These are phyloP conservation scores for Kappamyces sp. DNA, from an alignment of 192 early-diverging fungal species.

Conservation along the genomic window DNA sequence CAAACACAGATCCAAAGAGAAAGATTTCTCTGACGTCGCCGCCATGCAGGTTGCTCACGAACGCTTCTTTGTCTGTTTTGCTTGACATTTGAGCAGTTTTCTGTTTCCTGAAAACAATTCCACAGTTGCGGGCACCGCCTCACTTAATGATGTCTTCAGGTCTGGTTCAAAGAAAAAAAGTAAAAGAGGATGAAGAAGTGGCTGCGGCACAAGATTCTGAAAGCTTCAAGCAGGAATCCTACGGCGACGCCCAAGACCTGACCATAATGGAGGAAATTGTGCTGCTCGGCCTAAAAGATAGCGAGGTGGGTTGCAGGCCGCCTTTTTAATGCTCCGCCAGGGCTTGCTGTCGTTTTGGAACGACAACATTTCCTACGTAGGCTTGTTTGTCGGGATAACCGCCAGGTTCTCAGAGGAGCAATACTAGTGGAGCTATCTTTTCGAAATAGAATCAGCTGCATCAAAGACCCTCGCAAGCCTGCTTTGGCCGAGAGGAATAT, in stretches of 20 bases:
- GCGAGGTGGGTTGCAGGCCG: conserved; percentile 48
- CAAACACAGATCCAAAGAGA: too few species aligned
- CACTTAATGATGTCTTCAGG: too few species aligned
- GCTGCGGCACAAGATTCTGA: too few species aligned
- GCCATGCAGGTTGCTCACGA: too few species aligned
- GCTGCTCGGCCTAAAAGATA: conserved; percentile 90
- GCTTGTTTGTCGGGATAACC: conserved; percentile 1
- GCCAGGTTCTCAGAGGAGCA: conserved; percentile 74
- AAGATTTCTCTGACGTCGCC: too few species aligned
- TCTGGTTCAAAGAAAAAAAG: too few species aligned
- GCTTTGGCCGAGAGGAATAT: conserved; percentile 78
- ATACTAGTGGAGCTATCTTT: conserved; percentile 96
- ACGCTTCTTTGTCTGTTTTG: too few species aligned
- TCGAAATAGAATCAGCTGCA: conserved; percentile 78
- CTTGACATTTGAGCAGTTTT: too few species aligned
- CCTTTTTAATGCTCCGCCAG: conserved; percentile 30
- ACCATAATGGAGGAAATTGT: conserved; percentile 97
- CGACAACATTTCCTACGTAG: conserved; percentile 90
- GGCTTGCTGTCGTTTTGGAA: conserved; percentile 99
- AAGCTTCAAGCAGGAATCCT: too few species aligned
- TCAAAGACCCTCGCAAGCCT: conserved; percentile 72
- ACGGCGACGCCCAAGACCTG: conserved; percentile 37
- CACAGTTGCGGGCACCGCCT: too few species aligned
- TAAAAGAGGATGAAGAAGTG: too few species aligned
- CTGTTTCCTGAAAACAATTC: too few species aligned